Evolutionary conservation across 2,329 filamentous ascomycete genomes (phyloP).

Genomic region (Didymellaceae sp.): DNA sequence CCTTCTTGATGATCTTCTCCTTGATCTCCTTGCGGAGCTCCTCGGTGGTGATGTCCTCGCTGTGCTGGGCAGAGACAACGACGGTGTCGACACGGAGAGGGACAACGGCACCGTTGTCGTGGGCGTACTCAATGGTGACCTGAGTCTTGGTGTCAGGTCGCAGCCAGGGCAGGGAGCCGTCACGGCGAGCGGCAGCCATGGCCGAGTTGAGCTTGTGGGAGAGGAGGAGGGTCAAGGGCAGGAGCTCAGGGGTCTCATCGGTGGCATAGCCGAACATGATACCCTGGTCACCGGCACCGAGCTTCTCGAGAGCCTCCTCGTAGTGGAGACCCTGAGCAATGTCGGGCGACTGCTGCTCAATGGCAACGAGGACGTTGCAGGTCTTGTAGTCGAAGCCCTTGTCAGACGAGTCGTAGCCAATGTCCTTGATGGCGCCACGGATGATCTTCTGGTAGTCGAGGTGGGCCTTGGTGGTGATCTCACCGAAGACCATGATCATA

Average conservation of each 20-base stretch:
- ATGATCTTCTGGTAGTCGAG: conserved; percentile 99
- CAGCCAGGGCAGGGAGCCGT: conserved; percentile 90
- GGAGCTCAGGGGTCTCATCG: conserved; percentile 96
- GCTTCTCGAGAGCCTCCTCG: conserved; percentile 94
- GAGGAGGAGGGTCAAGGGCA: conserved; percentile 91
- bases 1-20: conserved; percentile 96
- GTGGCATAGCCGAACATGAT: conserved; percentile 99
- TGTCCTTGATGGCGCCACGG: conserved; percentile 94
- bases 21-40: conserved; percentile 91
- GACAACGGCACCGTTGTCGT: conserved; percentile 92
- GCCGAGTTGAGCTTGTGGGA: conserved; percentile 97
- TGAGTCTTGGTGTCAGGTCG: conserved; percentile 99
- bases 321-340: conserved; percentile 99
- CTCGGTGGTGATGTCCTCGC: conserved; percentile 85
- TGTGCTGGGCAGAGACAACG: conserved; percentile 95
- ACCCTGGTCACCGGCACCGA: conserved; percentile 98
- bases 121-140: conserved; percentile 98
- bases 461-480: conserved; percentile 95
- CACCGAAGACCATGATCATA: conserved; percentile 84
- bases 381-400: conserved; percentile 99
- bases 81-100: conserved; percentile 94
- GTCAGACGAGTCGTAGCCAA: conserved; percentile 93
- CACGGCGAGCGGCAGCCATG: conserved; percentile 87
- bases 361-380: conserved; percentile 96
- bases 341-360: conserved; percentile 98